Evolutionary conservation across 2,329 filamentous ascomycete genomes (phyloP).

Genomic region (Trichophyton simii): DNA sequence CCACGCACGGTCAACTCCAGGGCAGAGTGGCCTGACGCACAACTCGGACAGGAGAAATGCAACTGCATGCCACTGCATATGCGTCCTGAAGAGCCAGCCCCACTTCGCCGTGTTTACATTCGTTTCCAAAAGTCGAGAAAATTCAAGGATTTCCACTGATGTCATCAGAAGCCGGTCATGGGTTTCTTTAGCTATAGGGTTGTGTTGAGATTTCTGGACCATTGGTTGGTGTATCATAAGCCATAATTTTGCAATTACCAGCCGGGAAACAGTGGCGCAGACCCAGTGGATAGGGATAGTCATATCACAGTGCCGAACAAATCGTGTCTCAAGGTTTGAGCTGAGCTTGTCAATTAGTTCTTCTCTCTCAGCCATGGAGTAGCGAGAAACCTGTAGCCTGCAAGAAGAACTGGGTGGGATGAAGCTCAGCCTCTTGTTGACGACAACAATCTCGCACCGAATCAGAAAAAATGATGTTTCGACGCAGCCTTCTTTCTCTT

Average conservation of each 20-base stretch:
- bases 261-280: constrained; percentile 52
- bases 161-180: constrained; percentile 59
- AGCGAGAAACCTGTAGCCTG: constrained; percentile 11
- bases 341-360: constrained; percentile 42
- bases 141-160: constrained; percentile 62
- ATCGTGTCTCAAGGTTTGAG: constrained; percentile 43
- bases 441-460: constrained; percentile 41
- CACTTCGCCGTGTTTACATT: constrained; percentile 51
- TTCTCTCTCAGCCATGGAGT: constrained; percentile 27
- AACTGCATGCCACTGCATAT: constrained; percentile 54
- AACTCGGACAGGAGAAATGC: constrained; percentile 50
- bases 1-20: constrained; percentile 50
- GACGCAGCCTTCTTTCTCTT: constrained; percentile 39
- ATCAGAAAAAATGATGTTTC: constrained; percentile 43
- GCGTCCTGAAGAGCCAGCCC: constrained; percentile 53
- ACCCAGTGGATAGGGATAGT: constrained; percentile 52
- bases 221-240: constrained; percentile 64
- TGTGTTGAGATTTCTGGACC: constrained; percentile 44
- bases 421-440: constrained; percentile 30
- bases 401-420: constrained; percentile 21
- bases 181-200: constrained; percentile 47
- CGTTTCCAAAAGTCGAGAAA: constrained; percentile 52
- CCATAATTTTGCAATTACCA: constrained; percentile 68
- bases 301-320: constrained; percentile 42
- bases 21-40: constrained; percentile 39